Percentiles rank a stretch among this genome's conserved stretches.
These are phyloP conservation scores for Solanum chilense DNA, from an alignment of 257 asterid genomes.

Conservation along the genomic window DNA sequence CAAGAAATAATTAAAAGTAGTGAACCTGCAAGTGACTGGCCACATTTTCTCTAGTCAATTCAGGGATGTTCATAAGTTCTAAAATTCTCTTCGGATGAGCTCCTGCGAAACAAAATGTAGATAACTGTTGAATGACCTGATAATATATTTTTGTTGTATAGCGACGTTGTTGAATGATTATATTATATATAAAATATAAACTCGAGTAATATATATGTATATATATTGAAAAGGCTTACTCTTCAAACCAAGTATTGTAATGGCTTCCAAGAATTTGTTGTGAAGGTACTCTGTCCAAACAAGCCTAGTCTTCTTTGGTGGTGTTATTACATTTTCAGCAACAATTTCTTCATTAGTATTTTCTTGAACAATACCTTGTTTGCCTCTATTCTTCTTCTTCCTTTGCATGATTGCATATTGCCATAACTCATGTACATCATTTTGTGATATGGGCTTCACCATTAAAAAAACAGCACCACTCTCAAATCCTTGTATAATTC, in stretches of 20 bases:
- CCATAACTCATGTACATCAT: conserved; percentile 42
- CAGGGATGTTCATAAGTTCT: conserved; percentile 40
- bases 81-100: conserved; percentile 36
- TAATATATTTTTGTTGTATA: no score
- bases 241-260: conserved; percentile 38
- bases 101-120: not conserved
- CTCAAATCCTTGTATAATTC: conserved; percentile 22
- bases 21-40: conserved; percentile 71
- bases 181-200: not conserved
- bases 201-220: not conserved
- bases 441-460: conserved; percentile 27
- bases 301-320: conserved; percentile 23
- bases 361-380: not conserved
- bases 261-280: conserved; percentile 49
- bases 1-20: not conserved
- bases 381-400: not conserved
- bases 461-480: conserved; percentile 33
- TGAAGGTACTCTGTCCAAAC: conserved; percentile 53
- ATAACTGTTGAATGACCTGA: not conserved
- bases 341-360: not conserved
- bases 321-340: not conserved
- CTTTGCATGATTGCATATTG: conserved; percentile 25
- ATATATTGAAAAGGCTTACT: conserved; percentile 18
- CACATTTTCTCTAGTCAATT: conserved; percentile 44
- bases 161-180: not conserved